These are phyloP conservation scores for Verbena officinalis DNA, from an alignment of 257 asterid species.

Conservation along the genomic window DNA sequence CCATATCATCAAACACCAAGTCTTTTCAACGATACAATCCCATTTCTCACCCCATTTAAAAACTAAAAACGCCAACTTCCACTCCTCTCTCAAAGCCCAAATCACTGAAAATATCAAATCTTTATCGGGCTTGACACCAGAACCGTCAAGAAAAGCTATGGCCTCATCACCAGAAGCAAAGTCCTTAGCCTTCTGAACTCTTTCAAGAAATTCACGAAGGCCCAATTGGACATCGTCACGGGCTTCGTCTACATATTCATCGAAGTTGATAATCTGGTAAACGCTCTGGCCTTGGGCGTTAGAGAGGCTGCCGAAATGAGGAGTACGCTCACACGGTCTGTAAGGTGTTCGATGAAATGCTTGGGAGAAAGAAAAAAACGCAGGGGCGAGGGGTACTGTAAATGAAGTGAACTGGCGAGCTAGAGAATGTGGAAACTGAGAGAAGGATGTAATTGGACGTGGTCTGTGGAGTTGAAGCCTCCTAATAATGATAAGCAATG, in stretches of 20 bases:
- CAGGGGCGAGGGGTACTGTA: not conserved
- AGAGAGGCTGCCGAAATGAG: constrained; percentile 24
- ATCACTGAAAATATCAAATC: constrained; percentile 57
- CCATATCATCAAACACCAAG: constrained; percentile 84
- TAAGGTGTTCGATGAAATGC: constrained; percentile 70
- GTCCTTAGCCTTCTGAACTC: constrained; percentile 50
- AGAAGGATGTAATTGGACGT: constrained; percentile 19
- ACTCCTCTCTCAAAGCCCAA: constrained; percentile 75
- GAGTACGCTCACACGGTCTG: constrained; percentile 11
- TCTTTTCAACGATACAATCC: constrained; percentile 57
- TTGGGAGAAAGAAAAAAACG: constrained; percentile 24
- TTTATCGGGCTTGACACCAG: constrained; percentile 49
- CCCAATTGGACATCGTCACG: constrained; percentile 33
- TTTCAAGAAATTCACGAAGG: constrained; percentile 45
- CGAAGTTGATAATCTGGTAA: constrained; percentile 42
- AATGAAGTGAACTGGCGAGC: constrained; percentile 21
- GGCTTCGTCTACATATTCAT: constrained; percentile 13
- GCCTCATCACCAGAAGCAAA: constrained; percentile 78
- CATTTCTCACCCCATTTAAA: constrained; percentile 87
- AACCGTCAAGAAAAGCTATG: constrained; percentile 63
- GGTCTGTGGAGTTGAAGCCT: constrained; percentile 43
- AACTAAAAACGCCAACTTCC: constrained; percentile 82
- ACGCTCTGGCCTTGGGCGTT: constrained; percentile 17
- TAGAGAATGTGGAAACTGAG: constrained; percentile 33
- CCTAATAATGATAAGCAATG: constrained; percentile 38